Evolutionary conservation across 2,329 filamentous ascomycete species (phyloP).

Genomic region (Cylindrodendrum hubeiense): DNA sequence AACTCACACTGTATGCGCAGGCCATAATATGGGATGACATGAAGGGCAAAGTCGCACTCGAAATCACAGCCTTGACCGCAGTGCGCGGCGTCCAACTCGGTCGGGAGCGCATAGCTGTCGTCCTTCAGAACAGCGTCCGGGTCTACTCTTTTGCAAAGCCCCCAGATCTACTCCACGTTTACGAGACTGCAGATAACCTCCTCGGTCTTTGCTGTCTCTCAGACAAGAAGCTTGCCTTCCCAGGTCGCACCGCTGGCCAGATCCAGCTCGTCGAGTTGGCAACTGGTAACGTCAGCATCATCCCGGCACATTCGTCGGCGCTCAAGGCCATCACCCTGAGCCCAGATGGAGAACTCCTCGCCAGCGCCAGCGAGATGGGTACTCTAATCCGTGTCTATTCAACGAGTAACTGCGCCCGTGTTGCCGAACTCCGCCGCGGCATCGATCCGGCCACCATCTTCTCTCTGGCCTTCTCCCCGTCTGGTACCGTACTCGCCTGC

Average conservation of each 20-base stretch:
- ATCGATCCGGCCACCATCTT: constrained; percentile 90
- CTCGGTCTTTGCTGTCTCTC: constrained; percentile 84
- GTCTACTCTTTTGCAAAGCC: constrained; percentile 84
- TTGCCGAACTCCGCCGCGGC: constrained; percentile 88
- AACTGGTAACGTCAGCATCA: constrained; percentile 89
- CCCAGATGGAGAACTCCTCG: constrained; percentile 82
- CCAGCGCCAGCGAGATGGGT: constrained; percentile 91
- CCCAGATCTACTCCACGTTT: constrained; percentile 77
- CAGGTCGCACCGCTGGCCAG: constrained; percentile 88
- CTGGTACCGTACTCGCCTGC: constrained; percentile 83
- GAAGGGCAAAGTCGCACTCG: constrained; percentile 77
- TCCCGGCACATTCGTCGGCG: constrained; percentile 86
- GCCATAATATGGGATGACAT: constrained; percentile 93
- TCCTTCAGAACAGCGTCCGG: constrained; percentile 84
- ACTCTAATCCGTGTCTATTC: constrained; percentile 90
- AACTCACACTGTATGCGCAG: constrained; percentile 51
- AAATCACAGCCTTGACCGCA: constrained; percentile 85
- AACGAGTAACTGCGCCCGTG: constrained; percentile 81
- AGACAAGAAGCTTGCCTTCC: constrained; percentile 81
- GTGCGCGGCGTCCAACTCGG: constrained; percentile 85
- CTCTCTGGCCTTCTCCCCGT: constrained; percentile 88
- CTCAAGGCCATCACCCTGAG: constrained; percentile 85
- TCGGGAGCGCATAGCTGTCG: constrained; percentile 81
- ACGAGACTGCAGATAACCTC: constrained; percentile 89
- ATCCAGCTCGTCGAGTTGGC: constrained; percentile 86